Base-by-base conservation (phyloP, 805 yeast species). In the Kuraishia borneana region DNA sequence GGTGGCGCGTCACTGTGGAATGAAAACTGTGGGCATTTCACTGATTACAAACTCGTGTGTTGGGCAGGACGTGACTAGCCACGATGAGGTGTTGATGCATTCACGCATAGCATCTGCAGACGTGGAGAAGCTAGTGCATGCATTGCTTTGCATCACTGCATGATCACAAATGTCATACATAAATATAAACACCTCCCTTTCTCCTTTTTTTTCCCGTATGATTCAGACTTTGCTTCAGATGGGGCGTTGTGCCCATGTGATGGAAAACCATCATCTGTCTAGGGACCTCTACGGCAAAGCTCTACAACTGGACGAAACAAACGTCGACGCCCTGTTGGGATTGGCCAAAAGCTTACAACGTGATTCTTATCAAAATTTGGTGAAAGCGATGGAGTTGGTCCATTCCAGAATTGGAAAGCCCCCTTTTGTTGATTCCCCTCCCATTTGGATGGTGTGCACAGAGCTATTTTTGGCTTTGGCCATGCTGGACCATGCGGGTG, bases 1-100 rank as follows among this genome's bases (percentile, higher is more conserved):
- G 40, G 80, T 85, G 14, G 97, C 96, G 2, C 76, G 95, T 53
- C 97, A 92, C 54, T 70, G 77, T 39, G 94, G 88, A 1, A 56
- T 92, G 60, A 68, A 63, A 42, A 95, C 87, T 4, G 60, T 89
- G 41, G 97, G 96, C 0, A 54, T 89, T 28, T 80, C 92, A 42
- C 65, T 92, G 40, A 79, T 89, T 45, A 89, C 97, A 16, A 89
- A 89, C 50, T 77, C 73, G 1, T 87, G 84, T 6, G 54, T 53
- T 16, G 63, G 76, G 1, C 50, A 69, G 21, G 94, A 94, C 13
- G 80, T 76, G 65, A 96, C 97, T 6, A 77, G 77, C 36, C 97
- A 89, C 53, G 81, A 65, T n/a, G 98, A 89, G 58, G 98, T 89
- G 1, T 63, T 89, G 36, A 85, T 80, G 44, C 76, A 76, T 33